Evolutionary conservation across 306 rosid genomes (phyloP).

Genomic region (Acacia acuminata): DNA sequence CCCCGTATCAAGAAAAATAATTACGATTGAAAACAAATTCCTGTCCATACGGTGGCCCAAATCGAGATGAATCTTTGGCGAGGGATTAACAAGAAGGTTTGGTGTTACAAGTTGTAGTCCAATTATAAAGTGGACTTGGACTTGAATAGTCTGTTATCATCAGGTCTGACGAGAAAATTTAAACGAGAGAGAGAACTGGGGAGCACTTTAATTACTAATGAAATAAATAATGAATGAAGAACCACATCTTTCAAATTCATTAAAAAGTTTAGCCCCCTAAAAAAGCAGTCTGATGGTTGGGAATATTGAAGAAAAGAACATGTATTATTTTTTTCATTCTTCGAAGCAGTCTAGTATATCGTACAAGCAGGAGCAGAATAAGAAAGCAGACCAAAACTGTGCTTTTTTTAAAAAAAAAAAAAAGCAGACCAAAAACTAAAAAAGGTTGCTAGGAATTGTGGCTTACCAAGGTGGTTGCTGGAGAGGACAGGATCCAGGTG

Average conservation of each 20-base stretch:
- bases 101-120: not conserved
- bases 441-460: conserved; percentile 5
- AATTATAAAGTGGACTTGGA: not conserved
- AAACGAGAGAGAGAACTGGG: not conserved
- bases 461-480: conserved; percentile 65
- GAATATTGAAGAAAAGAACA: not conserved
- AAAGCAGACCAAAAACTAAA: not conserved
- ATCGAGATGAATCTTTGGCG: not conserved
- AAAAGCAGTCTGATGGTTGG: not conserved
- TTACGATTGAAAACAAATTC: not conserved
- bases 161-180: not conserved
- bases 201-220: not conserved
- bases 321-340: not conserved
- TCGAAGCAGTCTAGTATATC: not conserved
- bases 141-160: not conserved
- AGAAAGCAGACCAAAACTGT: not conserved
- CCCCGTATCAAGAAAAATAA: not conserved
- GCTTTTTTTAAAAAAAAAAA: no score
- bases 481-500: conserved; percentile 71
- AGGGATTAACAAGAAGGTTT: not conserved
- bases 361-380: not conserved
- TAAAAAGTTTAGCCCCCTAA: not conserved
- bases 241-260: not conserved
- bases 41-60: not conserved
- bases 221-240: not conserved